Percentiles rank a stretch among this genome's conserved stretches.
Evolutionary conservation across 2,329 filamentous ascomycete genomes (phyloP).

Genomic region (Penicillium occitanis): DNA sequence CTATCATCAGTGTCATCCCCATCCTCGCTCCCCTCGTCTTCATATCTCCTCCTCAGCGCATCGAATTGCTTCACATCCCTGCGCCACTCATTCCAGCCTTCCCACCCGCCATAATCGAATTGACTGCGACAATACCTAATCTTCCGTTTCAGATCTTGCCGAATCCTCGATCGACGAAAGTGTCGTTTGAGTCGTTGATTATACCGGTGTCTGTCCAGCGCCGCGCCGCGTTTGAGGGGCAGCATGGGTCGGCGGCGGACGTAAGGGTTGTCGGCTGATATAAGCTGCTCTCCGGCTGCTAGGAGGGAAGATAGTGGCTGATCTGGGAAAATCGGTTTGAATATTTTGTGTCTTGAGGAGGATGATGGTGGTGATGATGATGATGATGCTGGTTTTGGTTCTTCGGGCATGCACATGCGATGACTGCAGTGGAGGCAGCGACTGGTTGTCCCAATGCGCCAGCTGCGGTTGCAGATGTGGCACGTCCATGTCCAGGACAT

Average conservation of each 20-base stretch:
- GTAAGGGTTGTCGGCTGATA: too few relatives aligned
- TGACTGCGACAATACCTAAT: constrained; percentile 44
- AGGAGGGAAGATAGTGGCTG: not conserved
- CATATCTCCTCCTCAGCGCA: constrained; percentile 10
- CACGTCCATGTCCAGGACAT: constrained; percentile 55
- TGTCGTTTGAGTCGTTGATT: not conserved
- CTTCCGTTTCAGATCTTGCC: not conserved
- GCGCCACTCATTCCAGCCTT: constrained; percentile 48
- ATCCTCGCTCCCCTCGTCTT: constrained; percentile 1
- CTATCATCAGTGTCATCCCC: not conserved
- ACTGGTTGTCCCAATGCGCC: constrained; percentile 51
- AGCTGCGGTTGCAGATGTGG: constrained; percentile 51
- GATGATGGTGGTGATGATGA: not conserved
- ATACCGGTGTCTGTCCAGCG: not conserved
- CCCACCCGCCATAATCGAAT: constrained; percentile 57
- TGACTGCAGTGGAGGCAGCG: constrained; percentile 57
- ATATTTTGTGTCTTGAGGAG: not conserved
- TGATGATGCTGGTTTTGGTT: not conserved
- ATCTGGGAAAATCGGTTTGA: not conserved
- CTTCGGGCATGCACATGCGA: constrained; percentile 47
- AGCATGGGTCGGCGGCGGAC: not conserved
- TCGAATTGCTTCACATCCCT: not conserved
- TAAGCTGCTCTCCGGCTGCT: not conserved
- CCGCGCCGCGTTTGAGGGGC: not conserved
- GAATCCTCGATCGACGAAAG: not conserved